Conservation (phyloP, 139 green algal species). For the Micractinium sp. region DNA sequence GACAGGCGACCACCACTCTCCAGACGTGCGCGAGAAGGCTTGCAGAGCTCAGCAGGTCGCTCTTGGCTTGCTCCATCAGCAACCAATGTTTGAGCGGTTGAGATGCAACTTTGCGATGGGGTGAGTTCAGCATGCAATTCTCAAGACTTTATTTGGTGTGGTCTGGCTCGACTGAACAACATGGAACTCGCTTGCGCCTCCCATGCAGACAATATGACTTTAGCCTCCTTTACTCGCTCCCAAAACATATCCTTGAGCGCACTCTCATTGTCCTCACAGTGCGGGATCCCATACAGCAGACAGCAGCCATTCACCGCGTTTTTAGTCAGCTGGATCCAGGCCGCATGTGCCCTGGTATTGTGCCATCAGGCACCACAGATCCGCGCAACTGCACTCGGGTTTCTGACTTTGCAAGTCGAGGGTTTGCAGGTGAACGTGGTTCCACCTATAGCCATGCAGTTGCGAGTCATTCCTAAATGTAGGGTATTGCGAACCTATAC, state of each 20-base stretch:
- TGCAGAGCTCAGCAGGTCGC: neutral
- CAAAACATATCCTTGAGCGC: neutral
- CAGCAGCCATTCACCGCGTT: neutral
- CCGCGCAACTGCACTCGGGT: neutral
- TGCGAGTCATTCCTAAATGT: neutral
- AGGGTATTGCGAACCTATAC: neutral
- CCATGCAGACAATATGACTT: neutral
- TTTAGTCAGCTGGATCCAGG: neutral
- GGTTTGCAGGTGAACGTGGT: neutral
- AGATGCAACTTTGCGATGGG: neutral
- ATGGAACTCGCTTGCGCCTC: neutral
- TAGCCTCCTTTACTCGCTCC: neutral
- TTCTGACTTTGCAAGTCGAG: neutral
- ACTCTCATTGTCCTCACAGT: neutral
- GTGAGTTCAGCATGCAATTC: neutral
- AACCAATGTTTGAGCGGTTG: neutral
- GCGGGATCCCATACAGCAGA: neutral
- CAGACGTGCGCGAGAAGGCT: neutral
- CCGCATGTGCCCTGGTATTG: neutral
- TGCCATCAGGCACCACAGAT: neutral
- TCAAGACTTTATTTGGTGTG: neutral
- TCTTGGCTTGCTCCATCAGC: constrained; percentile 8
- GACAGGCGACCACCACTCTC: neutral
- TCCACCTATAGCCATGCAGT: neutral
- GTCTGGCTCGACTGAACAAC: neutral